A percentile compares a stretch with the other conserved stretches of the same genome.
phyloP scores from a whole-genome alignment of 2,329 filamentous ascomycete species.

The Nothomitra cinnamomea region DNA sequence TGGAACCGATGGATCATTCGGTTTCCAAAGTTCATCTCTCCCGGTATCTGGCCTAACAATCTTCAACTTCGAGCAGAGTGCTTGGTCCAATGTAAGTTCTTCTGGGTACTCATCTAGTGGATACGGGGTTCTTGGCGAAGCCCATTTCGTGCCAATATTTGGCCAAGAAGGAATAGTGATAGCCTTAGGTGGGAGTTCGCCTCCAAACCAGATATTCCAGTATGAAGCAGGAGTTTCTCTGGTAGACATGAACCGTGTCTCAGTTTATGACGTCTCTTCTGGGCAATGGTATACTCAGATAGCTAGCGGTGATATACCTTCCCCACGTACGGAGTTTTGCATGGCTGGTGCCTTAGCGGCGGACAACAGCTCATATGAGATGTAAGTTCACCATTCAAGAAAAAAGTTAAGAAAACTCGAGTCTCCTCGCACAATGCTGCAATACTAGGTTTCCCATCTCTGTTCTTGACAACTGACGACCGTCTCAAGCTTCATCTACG shows the following conservation, averaged over 20 bases:
- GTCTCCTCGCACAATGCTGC: too few species aligned
- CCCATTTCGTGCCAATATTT: not conserved
- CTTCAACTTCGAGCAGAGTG: not conserved
- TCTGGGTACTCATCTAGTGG: not conserved
- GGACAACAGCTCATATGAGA: slow-evolving; percentile 2
- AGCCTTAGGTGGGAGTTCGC: not conserved
- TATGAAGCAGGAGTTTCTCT: not conserved
- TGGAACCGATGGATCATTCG: not conserved
- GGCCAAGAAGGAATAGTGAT: not conserved
- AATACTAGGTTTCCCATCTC: too few species aligned
- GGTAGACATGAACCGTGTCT: not conserved
- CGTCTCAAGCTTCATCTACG: slow-evolving; percentile 5
- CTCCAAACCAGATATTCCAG: not conserved
- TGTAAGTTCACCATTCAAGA: not conserved
- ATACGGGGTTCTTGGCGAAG: not conserved
- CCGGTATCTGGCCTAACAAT: not conserved
- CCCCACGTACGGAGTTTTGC: not conserved
- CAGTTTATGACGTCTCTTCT: not conserved
- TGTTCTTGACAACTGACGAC: not conserved
- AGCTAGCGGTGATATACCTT: not conserved
- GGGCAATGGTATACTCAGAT: slow-evolving; percentile 3
- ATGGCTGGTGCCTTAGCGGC: not conserved
- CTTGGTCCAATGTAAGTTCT: not conserved
- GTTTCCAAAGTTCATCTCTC: not conserved
- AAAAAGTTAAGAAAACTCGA: too few species aligned